A percentile compares a stretch with the other conserved stretches of the same genome.
Conservation (phyloP, 2,329 filamentous ascomycete species). For the Cordyceps farinosa region DNA sequence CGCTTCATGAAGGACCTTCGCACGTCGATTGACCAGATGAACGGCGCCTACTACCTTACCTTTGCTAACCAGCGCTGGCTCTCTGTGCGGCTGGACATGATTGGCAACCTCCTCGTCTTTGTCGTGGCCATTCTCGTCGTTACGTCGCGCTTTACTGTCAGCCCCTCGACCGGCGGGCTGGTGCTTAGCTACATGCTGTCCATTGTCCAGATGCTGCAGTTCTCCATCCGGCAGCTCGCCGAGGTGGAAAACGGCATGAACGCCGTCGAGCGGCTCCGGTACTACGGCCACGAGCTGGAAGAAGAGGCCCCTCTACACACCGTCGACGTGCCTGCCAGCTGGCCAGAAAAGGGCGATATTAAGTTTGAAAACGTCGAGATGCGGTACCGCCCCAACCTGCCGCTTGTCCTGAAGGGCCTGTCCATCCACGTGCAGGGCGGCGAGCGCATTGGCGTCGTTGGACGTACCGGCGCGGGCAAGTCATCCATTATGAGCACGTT, state of each 20-base stretch:
- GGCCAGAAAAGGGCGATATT: conserved; percentile 86
- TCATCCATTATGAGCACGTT: conserved; percentile 79
- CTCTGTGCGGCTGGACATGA: conserved; percentile 75
- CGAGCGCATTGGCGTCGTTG: conserved; percentile 77
- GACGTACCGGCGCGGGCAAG: conserved; percentile 79
- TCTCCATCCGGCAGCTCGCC: conserved; percentile 87
- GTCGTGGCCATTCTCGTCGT: conserved; percentile 86
- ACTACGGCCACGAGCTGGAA: conserved; percentile 83
- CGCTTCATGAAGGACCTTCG: conserved; percentile 70
- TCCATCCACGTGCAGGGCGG: conserved; percentile 70
- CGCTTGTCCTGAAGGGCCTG: conserved; percentile 68
- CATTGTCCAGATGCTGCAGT: conserved; percentile 94
- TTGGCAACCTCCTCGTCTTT: conserved; percentile 82
- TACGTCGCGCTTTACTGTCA: conserved; percentile 80
- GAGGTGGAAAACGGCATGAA: conserved; percentile 99
- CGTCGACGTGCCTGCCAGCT: conserved; percentile 65
- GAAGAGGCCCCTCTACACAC: conserved; percentile 85
- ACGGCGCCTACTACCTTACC: conserved; percentile 89
- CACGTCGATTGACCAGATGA: conserved; percentile 81
- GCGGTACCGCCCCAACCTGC: conserved; percentile 70
- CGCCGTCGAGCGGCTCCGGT: conserved; percentile 83
- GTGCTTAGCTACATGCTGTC: conserved; percentile 90
- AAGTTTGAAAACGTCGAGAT: conserved; percentile 72
- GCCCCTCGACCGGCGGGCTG: conserved; percentile 79
- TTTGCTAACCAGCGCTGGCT: conserved; percentile 96